These are phyloP conservation scores for Ogataea glucozyma DNA, from an alignment of 805 yeast species.

Conservation along the genomic window DNA sequence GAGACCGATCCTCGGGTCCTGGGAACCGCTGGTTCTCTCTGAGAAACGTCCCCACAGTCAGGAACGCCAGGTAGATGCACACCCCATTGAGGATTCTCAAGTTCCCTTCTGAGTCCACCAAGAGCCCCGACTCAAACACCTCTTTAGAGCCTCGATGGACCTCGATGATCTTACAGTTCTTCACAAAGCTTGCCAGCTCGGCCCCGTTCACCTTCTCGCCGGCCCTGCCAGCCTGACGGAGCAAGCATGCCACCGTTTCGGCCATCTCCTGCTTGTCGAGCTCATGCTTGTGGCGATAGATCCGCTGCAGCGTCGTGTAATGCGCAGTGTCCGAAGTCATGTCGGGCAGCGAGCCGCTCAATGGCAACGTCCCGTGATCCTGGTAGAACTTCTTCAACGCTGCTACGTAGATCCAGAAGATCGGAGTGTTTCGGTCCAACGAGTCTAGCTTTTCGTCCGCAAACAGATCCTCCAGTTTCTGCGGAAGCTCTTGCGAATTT, in stretches of 20 bases:
- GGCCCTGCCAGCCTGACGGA: constrained; percentile 31
- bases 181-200: constrained; percentile 53
- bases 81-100: constrained; percentile 16
- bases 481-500: constrained; percentile 37
- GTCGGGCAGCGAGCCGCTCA: constrained; percentile 78
- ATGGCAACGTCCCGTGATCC: constrained; percentile 51
- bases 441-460: constrained; percentile 23
- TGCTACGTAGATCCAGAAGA: constrained; percentile 63
- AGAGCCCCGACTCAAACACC: constrained; percentile 23
- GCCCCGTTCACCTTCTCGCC: constrained; percentile 36
- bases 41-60: constrained; percentile 35
- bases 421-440: constrained; percentile 28
- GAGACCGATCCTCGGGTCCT: constrained; percentile 20
- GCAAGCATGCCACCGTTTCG: constrained; percentile 32
- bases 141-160: constrained; percentile 49
- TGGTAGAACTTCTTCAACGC: constrained; percentile 57
- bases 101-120: constrained; percentile 10
- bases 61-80: constrained; percentile 45
- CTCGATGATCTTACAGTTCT: constrained; percentile 55
- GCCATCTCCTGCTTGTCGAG: constrained; percentile 47
- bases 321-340: constrained; percentile 74
- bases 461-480: constrained; percentile 29
- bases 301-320: constrained; percentile 3
- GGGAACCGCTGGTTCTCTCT: constrained; percentile 26
- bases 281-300: constrained; percentile 42